Conservation (phyloP, 768 basidiomycete species). For the Auricularia heimuer region DNA sequence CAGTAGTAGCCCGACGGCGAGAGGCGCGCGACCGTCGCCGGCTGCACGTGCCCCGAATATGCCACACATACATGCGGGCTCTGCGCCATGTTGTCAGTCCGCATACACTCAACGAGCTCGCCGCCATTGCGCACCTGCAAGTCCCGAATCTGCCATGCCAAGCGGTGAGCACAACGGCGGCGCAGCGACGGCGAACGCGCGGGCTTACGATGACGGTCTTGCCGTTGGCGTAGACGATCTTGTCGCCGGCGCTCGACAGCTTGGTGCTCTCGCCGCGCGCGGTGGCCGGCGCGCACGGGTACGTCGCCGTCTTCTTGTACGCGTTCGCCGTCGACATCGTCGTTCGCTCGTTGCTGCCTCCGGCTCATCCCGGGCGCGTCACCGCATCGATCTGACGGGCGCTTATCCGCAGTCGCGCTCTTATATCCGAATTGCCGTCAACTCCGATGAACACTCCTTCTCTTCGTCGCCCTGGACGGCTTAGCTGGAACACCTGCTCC, state of each 20-base stretch:
- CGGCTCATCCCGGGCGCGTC: too few relatives aligned
- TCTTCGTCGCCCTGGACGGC: too few relatives aligned
- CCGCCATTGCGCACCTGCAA: slow-evolving; percentile 41
- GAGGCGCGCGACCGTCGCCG: slow-evolving; percentile 80
- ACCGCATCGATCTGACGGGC: too few relatives aligned
- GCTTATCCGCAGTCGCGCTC: too few relatives aligned
- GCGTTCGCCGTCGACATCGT: too few relatives aligned
- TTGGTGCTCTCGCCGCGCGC: slow-evolving; percentile 61
- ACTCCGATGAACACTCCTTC: too few relatives aligned
- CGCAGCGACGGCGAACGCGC: slow-evolving; percentile 5
- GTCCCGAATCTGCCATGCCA: slow-evolving; percentile 58
- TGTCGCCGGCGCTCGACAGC: slow-evolving; percentile 63
- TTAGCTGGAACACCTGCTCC: too few relatives aligned
- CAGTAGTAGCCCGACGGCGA: slow-evolving; percentile 94
- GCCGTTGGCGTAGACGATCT: slow-evolving; percentile 79
- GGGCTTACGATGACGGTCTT: slow-evolving; percentile 71
- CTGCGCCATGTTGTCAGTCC: slow-evolving; percentile 28
- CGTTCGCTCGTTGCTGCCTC: too few relatives aligned
- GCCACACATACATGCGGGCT: slow-evolving; percentile 51
- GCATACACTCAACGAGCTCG: too few relatives aligned
- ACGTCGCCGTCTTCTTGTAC: slow-evolving; percentile 16
- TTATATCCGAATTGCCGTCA: too few relatives aligned
- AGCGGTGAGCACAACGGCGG: neutral
- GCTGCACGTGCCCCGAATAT: slow-evolving; percentile 75
- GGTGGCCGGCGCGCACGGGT: slow-evolving; percentile 62